Base-by-base conservation (phyloP, 2,329 filamentous ascomycete genomes). In the Leptographium wingfieldii region DNA sequence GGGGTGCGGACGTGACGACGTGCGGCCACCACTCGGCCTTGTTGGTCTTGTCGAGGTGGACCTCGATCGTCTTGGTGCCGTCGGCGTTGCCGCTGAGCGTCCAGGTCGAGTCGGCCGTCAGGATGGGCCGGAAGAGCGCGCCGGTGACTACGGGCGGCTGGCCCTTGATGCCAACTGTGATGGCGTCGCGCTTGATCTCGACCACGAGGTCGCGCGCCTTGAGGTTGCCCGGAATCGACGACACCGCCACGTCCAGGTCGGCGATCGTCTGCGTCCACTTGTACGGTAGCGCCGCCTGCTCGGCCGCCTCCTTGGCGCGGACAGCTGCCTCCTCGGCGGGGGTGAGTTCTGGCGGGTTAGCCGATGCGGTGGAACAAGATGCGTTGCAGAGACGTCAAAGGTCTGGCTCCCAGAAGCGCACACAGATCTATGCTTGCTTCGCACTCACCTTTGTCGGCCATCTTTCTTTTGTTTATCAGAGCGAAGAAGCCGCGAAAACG, bases 1-100 rank as follows among this genome's bases (percentile, higher is more conserved):
- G 88, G 64, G 94, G 94, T 4, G 92, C 92, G 7, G 77, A 75
- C 9, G 86, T 95, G 43, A 97, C 82, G 48, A 97, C 90, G 74
- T 97, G 91, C 38, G 90, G 76, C 94, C 94, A 99, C 94, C 94
- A 99, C 75, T 96, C 89, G 84, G 95, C 88, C 80, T 96, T 94
- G 79, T 96, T 96, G 66, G 83, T 75, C 76, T 67, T 67, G 63
- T 65, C 64, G 48, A 64, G 63, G 59, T 65, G 64, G 56, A 64
- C 63, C 57, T 66, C 64, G 48, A 65, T 59, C n/a, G 56, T 60
- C 64, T 64, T 66, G 56, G 59, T 64, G 58, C 64, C 63, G 61
- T 65, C 63, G 25, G 62, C 48, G 62, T 62, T 63, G 38, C 51
- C 4, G 25, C 56, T 81, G 55, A 99, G 83, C 2, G 92, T 96